Percentiles rank a stretch among this genome's conserved stretches.
These are phyloP conservation scores for Globisporangium nodosum DNA, from an alignment of 352 stramenopile genomes.

Conservation along the genomic window DNA sequence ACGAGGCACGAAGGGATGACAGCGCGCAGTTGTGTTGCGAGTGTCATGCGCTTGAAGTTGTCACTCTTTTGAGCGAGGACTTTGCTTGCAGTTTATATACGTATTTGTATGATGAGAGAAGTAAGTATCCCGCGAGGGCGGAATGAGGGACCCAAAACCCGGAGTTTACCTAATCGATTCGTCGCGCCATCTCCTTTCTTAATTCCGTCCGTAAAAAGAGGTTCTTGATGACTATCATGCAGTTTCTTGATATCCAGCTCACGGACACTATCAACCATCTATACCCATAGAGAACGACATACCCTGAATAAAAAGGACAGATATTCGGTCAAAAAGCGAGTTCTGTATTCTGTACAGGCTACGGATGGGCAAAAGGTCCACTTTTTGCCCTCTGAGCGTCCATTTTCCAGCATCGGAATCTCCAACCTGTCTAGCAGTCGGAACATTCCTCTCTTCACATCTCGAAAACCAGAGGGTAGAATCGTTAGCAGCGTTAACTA, in stretches of 20 bases:
- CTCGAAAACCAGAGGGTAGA: neutral
- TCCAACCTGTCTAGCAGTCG: neutral
- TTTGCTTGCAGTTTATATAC: neutral
- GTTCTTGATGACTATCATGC: neutral
- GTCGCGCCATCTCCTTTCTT: neutral
- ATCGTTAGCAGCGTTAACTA: too few species aligned
- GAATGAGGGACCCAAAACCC: neutral
- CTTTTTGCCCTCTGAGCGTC: neutral
- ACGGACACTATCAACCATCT: too few species aligned
- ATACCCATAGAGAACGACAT: neutral
- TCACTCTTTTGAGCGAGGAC: too few species aligned
- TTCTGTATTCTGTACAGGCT: neutral
- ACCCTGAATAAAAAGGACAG: neutral
- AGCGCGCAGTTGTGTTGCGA: neutral
- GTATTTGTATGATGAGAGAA: neutral
- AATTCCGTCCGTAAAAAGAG: neutral
- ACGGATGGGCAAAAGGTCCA: neutral
- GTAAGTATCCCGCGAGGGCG: neutral
- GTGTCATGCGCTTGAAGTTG: neutral
- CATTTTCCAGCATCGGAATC: neutral
- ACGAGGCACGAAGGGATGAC: neutral
- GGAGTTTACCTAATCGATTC: neutral
- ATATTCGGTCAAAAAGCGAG: conserved; percentile 1
- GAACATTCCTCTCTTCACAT: neutral
- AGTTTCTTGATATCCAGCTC: neutral